A percentile compares a stretch with the other conserved stretches of the same genome.
phyloP scores from a whole-genome alignment of 345 rosid species.

The Fremontodendron californicum region DNA sequence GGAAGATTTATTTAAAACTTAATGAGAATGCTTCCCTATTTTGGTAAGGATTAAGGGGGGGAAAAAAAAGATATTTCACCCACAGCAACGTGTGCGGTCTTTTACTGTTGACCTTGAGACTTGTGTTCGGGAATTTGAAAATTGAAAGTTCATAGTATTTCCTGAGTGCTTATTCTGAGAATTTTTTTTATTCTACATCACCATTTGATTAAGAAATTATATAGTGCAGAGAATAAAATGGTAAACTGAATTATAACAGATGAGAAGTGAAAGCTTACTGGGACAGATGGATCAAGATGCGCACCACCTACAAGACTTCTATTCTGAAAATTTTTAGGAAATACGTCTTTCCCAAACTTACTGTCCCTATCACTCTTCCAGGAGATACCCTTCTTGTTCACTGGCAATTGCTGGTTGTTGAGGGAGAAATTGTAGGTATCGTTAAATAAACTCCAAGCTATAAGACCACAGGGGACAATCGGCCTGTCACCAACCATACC shows the following conservation, averaged over 20 bases:
- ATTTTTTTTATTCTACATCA: background rate
- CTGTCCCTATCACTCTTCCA: conserved; percentile 95
- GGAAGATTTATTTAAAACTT: background rate
- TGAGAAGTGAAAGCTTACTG: conserved; percentile 47
- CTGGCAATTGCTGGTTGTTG: conserved; percentile 35
- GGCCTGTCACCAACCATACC: conserved; percentile 26
- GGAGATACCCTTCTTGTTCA: conserved; percentile 68
- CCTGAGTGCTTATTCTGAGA: background rate
- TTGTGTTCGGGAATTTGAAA: background rate
- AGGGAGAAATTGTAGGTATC: conserved; percentile 64
- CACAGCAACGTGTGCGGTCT: background rate
- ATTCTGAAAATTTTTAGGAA: conserved; percentile 73
- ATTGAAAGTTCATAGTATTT: background rate
- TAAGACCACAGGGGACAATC: conserved; percentile 93
- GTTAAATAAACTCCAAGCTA: conserved; percentile 97
- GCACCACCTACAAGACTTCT: conserved; percentile 61
- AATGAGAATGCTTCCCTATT: background rate
- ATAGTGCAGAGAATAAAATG: background rate
- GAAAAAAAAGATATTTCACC: background rate
- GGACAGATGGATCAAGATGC: conserved; percentile 30
- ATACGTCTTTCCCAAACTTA: conserved; percentile 79
- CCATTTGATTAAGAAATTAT: background rate
- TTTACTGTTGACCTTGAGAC: background rate
- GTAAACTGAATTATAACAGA: background rate
- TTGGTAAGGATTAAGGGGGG: too few relatives aligned